Percentiles rank a stretch among this genome's conserved stretches.
phyloP scores from a whole-genome alignment of 257 asterid species.

The Solanum tacnaense region DNA sequence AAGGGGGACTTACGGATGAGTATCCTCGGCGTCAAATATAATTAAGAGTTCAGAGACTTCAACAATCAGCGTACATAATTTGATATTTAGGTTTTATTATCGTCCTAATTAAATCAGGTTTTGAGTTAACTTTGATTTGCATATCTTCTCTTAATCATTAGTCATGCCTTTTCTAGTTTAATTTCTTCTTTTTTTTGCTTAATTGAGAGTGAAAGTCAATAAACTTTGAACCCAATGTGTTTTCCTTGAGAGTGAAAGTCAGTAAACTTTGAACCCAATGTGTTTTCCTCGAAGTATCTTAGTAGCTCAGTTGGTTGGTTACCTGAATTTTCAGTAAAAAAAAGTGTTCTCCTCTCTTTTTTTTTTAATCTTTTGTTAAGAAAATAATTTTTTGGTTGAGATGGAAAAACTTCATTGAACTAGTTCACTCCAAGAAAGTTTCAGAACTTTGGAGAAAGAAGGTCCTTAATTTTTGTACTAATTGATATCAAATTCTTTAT shows the following conservation, averaged over 20 bases:
- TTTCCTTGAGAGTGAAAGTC: not conserved
- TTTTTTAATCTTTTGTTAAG: not conserved
- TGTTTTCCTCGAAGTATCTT: not conserved
- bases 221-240: not conserved
- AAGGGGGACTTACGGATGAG: constrained; percentile 45
- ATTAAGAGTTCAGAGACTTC: constrained; percentile 9
- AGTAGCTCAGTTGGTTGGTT: not conserved
- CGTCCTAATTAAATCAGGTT: not conserved
- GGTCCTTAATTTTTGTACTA: not conserved
- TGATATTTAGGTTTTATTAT: not conserved
- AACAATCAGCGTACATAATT: constrained; percentile 9
- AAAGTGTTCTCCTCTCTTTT: not conserved
- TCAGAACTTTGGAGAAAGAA: not conserved
- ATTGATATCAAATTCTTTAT: not conserved
- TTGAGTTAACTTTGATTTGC: not conserved
- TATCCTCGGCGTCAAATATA: constrained; percentile 16
- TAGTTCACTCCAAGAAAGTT: not conserved
- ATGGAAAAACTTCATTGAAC: not conserved
- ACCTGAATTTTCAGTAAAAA: no score
- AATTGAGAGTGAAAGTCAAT: not conserved
- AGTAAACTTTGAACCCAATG: not conserved
- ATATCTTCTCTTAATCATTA: no score
- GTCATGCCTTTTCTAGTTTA: not conserved
- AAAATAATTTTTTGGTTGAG: not conserved
- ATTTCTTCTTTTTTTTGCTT: not conserved